Evolutionary conservation across 345 rosid species (phyloP), one percentile per base, ranked within the genome.

Genomic region (Zanthoxylum bungeanum): DNA sequence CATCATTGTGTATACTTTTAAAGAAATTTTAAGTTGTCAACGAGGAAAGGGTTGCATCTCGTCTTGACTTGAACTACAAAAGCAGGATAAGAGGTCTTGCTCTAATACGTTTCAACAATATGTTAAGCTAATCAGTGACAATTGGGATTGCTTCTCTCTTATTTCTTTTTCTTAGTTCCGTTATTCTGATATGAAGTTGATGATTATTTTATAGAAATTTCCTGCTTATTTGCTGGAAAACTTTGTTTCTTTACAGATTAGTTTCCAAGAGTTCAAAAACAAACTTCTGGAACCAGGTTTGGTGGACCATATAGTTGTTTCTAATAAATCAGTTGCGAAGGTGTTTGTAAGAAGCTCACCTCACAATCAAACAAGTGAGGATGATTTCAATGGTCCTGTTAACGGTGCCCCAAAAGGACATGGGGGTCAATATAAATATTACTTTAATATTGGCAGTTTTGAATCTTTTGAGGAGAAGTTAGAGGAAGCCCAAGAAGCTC

Each of bases 201-300:
- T 47, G 24, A 44, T 1, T 30, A 19, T 19, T 69, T n/a, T n/a
- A 17, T 24, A 3, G 21, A 46, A 36, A 46, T 17, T 14, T 25
- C n/a, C 17, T 59, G 40, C 21, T 66, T 9, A 40, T 28, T n/a
- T 64, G 56, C 9, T 21, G 5, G 39, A 70, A 12, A 4, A 39
- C 19, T 44, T 50, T 56, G 27, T 75, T n/a, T 44, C 30, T 75
- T 73, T 42, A 60, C 93, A 95, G 99, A 91, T 95, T 76, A 92
- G 97, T 68, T 95, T 95, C 85, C 99, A 95, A 71, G 99, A 92
- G 83, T 92, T 92, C 85, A 91, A 88, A 66, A 92, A 93, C 85
- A 89, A 89, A 87, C 88, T 92, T 57, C 91, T 95, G n/a, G 96
- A 92, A 78, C 96, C 91, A 33, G 98, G 97, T 74, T 52, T 92